Evolutionary conservation across 306 rosid genomes (phyloP).

Genomic region (Gleditsia sinensis): DNA sequence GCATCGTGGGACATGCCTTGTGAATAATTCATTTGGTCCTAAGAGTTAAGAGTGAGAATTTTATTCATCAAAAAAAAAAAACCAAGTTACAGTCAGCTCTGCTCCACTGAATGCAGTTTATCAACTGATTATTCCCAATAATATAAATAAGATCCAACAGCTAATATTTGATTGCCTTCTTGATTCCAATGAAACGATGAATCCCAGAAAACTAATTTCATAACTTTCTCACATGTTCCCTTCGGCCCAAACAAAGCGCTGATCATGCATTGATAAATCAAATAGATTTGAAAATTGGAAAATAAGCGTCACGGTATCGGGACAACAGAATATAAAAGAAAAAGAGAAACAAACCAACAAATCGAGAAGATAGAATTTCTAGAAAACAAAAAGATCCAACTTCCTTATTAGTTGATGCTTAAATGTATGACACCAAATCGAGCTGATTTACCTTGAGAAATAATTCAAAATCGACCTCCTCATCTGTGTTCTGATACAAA

Average conservation of each 20-base stretch:
- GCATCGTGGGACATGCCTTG: no score
- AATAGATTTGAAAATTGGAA: conserved; percentile 17
- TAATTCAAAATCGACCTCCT: conserved; percentile 87
- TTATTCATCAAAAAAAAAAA: background rate
- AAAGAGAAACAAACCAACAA: background rate
- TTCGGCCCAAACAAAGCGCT: background rate
- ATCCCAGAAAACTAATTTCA: background rate
- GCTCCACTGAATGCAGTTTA: background rate
- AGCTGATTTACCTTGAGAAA: conserved; percentile 70
- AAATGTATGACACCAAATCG: conserved; percentile 27
- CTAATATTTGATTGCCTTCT: background rate
- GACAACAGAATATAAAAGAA: background rate
- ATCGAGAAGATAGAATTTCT: conserved; percentile 17
- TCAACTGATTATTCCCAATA: background rate
- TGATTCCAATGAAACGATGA: background rate
- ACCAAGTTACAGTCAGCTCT: background rate
- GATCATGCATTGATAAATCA: conserved; percentile 8
- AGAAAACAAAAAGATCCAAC: conserved; percentile 25
- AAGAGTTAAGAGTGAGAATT: no score
- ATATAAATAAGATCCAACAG: background rate
- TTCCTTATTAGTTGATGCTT: conserved; percentile 21
- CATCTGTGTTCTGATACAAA: conserved; percentile 75
- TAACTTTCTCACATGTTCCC: background rate
- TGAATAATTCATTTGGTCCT: no score
- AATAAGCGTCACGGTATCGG: background rate